Evolutionary conservation across 352 stramenopile genomes (phyloP), one percentile per base, ranked within the genome.

Genomic region (Achlya hypogyna): DNA sequence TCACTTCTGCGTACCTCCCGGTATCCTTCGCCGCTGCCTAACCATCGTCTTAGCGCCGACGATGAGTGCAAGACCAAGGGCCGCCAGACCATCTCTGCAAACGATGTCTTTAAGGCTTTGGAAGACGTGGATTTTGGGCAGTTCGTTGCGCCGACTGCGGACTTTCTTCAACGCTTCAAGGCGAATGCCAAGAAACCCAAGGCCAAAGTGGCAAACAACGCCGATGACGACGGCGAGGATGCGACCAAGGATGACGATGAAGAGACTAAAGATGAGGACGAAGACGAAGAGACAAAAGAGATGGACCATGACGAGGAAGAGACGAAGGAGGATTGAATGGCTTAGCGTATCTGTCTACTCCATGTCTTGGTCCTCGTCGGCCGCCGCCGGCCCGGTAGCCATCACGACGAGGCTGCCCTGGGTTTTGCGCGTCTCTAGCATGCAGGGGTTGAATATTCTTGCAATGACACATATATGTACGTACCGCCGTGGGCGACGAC

Each of bases 91-190:
- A 84, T 93, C 59, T 84, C 79, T 18, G 71, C 87, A 5, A 85
- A 86, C 47, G 85, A 93, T 45, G 85, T 93, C 54, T 67, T 91
- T 31, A 74, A 78, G 28, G 80, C 85, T 38, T 70, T 93, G 45
- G 63, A 77, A 4, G 85, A 93, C 28, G 75, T 78, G n/a, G 82
- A 93, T 54, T 89, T 93, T 62, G 80, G 88, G 54, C 79, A 88
- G 53, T 91, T 93, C 53, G 73, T 88, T 25, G 74, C 71, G 31
- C 79, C 85, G 0, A 76, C 91, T 32, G 85, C 91, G 60, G 69
- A 77, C 2, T 93, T 80, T 70, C 43, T 93, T n/a, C 63, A 76
- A 74, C 45, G 27, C 6, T 12, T 31, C 49, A 69, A 69, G 47
- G 4, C 29, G n/a, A 32, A 28, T 5, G 31, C 49, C 23, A 69